Percentiles rank a stretch among this genome's conserved stretches.
These are phyloP conservation scores for Sanghuangporus sanghuang DNA, from an alignment of 1,284 basidiomycete species.

Conservation along the genomic window DNA sequence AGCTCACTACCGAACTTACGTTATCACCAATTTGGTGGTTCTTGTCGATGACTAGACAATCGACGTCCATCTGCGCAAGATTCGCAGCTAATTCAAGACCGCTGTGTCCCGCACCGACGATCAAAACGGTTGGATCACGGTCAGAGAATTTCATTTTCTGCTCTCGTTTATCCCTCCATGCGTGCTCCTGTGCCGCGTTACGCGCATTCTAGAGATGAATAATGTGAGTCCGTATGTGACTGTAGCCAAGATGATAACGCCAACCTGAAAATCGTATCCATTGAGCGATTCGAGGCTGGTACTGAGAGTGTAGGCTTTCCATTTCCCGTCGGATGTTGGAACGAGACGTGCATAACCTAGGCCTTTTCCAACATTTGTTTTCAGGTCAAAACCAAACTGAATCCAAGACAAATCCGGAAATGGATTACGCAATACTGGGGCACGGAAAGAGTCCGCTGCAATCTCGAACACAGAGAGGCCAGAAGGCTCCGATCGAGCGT, in stretches of 20 bases:
- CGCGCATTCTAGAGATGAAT: neutral
- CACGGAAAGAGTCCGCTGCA: slow-evolving; percentile 19
- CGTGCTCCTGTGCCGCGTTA: slow-evolving; percentile 33
- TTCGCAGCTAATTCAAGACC: slow-evolving; percentile 58
- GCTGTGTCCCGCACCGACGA: slow-evolving; percentile 63
- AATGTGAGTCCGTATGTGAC: neutral
- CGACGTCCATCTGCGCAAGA: slow-evolving; percentile 48
- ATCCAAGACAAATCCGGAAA: slow-evolving; percentile 58
- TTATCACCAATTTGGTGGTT: slow-evolving; percentile 45
- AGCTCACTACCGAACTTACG: neutral
- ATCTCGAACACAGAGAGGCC: neutral
- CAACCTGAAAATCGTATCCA: slow-evolving; percentile 23
- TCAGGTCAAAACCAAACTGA: slow-evolving; percentile 50
- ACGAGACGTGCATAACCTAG: slow-evolving; percentile 54
- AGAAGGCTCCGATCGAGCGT: slow-evolving; percentile 29
- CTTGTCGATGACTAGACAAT: slow-evolving; percentile 49
- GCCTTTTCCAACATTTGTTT: slow-evolving; percentile 42
- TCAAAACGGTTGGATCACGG: slow-evolving; percentile 40
- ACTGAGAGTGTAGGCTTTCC: slow-evolving; percentile 54
- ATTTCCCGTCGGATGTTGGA: slow-evolving; percentile 38
- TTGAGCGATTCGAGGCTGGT: slow-evolving; percentile 54
- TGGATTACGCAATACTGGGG: slow-evolving; percentile 32
- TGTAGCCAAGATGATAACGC: neutral
- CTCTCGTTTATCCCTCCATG: slow-evolving; percentile 34
- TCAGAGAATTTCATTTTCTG: slow-evolving; percentile 36